Conservation (phyloP, 805 yeast genomes). For the Yarrowia sp. region DNA sequence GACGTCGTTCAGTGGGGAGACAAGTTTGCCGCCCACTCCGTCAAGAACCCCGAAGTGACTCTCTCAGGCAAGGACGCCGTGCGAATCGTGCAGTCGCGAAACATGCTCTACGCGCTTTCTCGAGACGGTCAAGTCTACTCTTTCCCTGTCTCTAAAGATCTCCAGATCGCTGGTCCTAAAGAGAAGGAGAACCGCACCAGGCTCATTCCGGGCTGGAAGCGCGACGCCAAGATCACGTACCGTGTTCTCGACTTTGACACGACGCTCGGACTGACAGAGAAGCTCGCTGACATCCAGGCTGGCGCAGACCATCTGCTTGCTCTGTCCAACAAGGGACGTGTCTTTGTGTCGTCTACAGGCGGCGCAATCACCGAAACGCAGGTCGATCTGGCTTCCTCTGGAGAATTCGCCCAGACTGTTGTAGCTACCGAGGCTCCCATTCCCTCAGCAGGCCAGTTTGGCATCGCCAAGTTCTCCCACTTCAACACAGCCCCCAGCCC, state of each 20-base stretch:
- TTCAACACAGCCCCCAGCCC: constrained; percentile 54
- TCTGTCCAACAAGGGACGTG: constrained; percentile 56
- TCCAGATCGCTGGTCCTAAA: constrained; percentile 19
- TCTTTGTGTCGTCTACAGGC: constrained; percentile 64
- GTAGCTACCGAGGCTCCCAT: constrained; percentile 22
- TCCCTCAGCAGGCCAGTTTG: constrained; percentile 72
- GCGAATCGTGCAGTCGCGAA: constrained; percentile 53
- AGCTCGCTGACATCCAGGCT: constrained; percentile 50
- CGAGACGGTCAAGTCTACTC: constrained; percentile 40
- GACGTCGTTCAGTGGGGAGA: constrained; percentile 71
- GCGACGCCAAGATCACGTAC: constrained; percentile 16
- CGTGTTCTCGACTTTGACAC: constrained; percentile 20
- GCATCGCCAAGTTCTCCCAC: constrained; percentile 70
- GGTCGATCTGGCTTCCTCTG: background rate
- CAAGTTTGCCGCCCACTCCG: constrained; percentile 39
- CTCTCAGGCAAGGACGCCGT: constrained; percentile 49
- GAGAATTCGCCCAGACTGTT: background rate
- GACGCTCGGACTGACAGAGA: constrained; percentile 47
- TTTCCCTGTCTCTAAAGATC: constrained; percentile 16
- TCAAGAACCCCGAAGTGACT: constrained; percentile 40
- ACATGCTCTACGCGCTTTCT: constrained; percentile 45
- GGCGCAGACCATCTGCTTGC: constrained; percentile 74
- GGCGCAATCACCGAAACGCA: constrained; percentile 40
- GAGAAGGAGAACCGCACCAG: constrained; percentile 20
- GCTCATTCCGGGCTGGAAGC: constrained; percentile 18